phyloP scores from a whole-genome alignment of 495 filamentous ascomycete genomes.

The Trichoderma virens region DNA sequence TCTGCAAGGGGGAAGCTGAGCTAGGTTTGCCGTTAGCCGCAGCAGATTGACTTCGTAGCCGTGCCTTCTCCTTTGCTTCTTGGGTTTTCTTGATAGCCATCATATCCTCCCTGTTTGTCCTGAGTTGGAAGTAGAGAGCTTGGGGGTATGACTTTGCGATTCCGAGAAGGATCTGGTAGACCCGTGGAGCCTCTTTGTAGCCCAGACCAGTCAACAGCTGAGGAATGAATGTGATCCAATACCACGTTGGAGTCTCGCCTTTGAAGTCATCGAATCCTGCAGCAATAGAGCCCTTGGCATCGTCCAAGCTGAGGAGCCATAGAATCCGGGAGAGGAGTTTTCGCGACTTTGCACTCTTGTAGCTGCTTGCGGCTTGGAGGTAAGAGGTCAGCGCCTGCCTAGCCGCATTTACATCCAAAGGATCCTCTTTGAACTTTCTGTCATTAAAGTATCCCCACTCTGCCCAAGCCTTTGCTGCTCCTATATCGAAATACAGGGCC shows the following conservation, averaged over 20 bases:
- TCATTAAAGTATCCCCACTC: constrained; percentile 99
- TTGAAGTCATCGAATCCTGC: constrained; percentile 86
- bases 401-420: constrained; percentile 67
- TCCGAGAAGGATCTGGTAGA: constrained; percentile 75
- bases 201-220: constrained; percentile 85
- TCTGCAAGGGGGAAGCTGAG: constrained; percentile 30
- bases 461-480: constrained; percentile 94
- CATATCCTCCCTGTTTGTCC: constrained; percentile 95
- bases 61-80: constrained; percentile 68
- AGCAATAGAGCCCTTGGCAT: constrained; percentile 70
- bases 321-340: constrained; percentile 92
- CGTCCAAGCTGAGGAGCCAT: constrained; percentile 93
- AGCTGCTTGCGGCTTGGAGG: constrained; percentile 88
- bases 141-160: constrained; percentile 94
- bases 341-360: constrained; percentile 93
- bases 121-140: constrained; percentile 85
- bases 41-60: constrained; percentile 34
- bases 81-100: constrained; percentile 80
- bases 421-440: constrained; percentile 83
- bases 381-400: constrained; percentile 93
- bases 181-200: constrained; percentile 81
- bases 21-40: constrained; percentile 29
- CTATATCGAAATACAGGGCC: constrained; percentile 90
- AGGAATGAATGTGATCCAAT: constrained; percentile 99
- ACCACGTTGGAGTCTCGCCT: constrained; percentile 94